Percentiles rank a stretch among this genome's conserved stretches.
phyloP scores from a whole-genome alignment of 179 eudicot species.

The Silene vulgaris region DNA sequence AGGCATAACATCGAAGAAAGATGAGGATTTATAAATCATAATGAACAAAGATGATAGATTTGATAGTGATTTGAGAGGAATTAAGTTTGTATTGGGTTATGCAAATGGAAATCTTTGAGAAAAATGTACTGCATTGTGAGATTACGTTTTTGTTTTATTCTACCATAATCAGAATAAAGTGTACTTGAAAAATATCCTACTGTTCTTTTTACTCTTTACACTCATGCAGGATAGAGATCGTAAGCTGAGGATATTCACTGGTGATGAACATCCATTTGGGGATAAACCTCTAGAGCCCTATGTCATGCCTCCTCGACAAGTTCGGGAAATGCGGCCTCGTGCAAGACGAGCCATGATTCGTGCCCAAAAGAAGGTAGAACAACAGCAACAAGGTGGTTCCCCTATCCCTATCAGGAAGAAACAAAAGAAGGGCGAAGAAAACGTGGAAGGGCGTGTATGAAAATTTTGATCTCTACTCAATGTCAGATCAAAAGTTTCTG shows the following conservation, averaged over 20 bases:
- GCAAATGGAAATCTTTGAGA: too few relatives aligned
- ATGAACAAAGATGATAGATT: too few relatives aligned
- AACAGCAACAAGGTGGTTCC: constrained; percentile 39
- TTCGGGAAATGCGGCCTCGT: constrained; percentile 89
- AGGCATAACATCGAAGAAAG: too few relatives aligned
- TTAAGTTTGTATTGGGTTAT: too few relatives aligned
- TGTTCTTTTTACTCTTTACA: constrained; percentile 12
- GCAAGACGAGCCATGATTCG: constrained; percentile 82
- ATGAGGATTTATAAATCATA: too few relatives aligned
- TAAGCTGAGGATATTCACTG: constrained; percentile 82
- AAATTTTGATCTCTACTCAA: constrained; percentile 1
- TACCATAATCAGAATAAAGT: too few relatives aligned
- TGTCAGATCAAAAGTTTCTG: constrained; percentile 9
- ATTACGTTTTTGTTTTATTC: too few relatives aligned
- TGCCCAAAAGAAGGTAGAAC: constrained; percentile 74
- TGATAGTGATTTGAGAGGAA: too few relatives aligned
- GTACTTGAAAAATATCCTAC: background rate
- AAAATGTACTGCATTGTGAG: too few relatives aligned
- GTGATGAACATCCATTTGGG: constrained; percentile 76
- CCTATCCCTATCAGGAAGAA: constrained; percentile 38
- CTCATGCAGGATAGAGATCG: constrained; percentile 75
- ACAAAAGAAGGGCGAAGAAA: constrained; percentile 36
- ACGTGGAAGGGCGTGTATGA: constrained; percentile 36
- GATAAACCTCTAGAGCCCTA: constrained; percentile 74
- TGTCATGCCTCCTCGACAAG: constrained; percentile 80